Conservation (phyloP, 345 rosid species). For the Eucalyptus victrix region DNA sequence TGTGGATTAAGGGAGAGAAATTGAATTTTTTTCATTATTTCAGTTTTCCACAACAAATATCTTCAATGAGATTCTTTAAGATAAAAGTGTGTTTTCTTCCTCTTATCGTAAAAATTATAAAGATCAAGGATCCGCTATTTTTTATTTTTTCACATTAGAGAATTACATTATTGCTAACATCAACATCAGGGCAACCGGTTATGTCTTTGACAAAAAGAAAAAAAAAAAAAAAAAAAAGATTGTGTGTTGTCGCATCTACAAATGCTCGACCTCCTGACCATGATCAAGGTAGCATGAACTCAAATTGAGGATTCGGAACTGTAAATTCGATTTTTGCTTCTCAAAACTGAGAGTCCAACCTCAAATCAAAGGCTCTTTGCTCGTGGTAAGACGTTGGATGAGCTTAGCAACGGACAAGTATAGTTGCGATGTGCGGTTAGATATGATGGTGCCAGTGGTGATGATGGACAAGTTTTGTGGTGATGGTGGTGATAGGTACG, state of each 20-base stretch:
- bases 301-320: not conserved
- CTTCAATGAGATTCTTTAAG: accelerated
- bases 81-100: accelerated
- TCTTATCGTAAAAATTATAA: no score
- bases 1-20: accelerated
- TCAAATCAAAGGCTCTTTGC: not conserved
- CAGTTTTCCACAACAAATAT: no score
- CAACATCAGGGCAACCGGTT: accelerated
- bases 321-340: not conserved
- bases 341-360: not conserved
- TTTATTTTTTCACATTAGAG: no score
- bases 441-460: not conserved
- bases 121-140: accelerated
- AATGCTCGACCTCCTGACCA: not conserved
- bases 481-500: not conserved
- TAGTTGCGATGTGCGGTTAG: not conserved
- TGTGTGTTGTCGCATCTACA: accelerated
- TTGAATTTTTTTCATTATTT: accelerated
- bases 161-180: no score
- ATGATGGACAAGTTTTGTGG: not conserved
- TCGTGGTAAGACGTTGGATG: not conserved
- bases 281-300: not conserved
- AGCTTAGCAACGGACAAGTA: not conserved
- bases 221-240: not conserved
- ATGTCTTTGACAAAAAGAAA: no score